Evolutionary conservation across 2,329 filamentous ascomycete genomes (phyloP), one percentile per base, ranked within the genome.

Genomic region (Lecanoromycetidae sp.): DNA sequence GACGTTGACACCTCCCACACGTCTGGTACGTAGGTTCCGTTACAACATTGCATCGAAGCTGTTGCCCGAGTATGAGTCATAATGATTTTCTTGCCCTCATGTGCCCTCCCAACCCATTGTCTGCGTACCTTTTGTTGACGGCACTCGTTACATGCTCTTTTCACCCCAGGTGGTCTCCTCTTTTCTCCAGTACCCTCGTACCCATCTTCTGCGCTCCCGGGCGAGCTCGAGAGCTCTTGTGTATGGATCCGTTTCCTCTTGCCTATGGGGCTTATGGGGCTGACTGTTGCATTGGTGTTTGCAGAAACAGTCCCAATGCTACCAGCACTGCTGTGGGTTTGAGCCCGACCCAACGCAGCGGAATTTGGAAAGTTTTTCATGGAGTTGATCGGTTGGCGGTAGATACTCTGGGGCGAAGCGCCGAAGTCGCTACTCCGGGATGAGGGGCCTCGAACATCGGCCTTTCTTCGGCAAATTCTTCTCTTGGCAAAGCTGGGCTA

Each of bases 111-210:
- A 27, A 25, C 25, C 27, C 30, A 12, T 34, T 41, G 19, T 22
- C 46, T 34, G 29, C 61, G 62, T 54, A 82, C 79, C 69, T 82
- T 82, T 58, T 83, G 79, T 62, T 83, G 79, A 41, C 79, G 70
- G 60, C 79, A 83, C 58, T 82, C 77, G 60, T 82, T 82, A 61
- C 79, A 82, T 17, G 79, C 79, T 57, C 79, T 69, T 64, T 82
- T 79, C 52, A 71, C 52, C 5, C 55, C 55, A 23, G 70, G 69
- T 48, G 65, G 64, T 49, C 66, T 61, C 50, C 61, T 66, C 56
- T 61, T 65, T 49, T 69, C 66, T 52, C 69, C 67, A 35, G 63
- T 61, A 38, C 53, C 55, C 23, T 69, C 67, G 32, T 36, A 47
- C 47, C 59, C 60, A 55, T 67, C 68, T 38, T 70, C 65, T 19